A percentile compares a stretch with the other conserved stretches of the same genome.
These are phyloP conservation scores for Dendrobium huoshanense DNA, from an alignment of 106 monocot species.

Conservation along the genomic window DNA sequence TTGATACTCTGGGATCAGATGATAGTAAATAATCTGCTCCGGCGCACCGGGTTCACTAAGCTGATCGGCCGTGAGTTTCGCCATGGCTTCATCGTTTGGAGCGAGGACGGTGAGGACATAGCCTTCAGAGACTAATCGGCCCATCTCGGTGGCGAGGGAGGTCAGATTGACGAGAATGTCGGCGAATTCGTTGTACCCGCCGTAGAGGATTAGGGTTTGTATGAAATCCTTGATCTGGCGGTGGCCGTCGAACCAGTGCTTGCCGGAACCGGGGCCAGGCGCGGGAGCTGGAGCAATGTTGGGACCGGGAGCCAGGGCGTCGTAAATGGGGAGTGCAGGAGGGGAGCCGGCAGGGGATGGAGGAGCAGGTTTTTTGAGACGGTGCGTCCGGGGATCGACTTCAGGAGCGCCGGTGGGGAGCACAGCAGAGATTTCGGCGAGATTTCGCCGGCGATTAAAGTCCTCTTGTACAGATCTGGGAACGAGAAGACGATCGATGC, in stretches of 20 bases:
- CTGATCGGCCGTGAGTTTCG: slow-evolving; percentile 52
- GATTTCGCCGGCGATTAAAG: slow-evolving; percentile 78
- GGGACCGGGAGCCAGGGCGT: slow-evolving; percentile 88
- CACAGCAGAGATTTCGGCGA: slow-evolving; percentile 61
- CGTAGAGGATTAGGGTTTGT: slow-evolving; percentile 94
- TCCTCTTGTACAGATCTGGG: slow-evolving; percentile 91
- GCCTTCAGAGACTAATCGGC: slow-evolving; percentile 82
- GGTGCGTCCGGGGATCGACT: slow-evolving; percentile 78
- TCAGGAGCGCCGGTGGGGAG: slow-evolving; percentile 26
- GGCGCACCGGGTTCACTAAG: slow-evolving; percentile 65
- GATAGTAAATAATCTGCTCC: slow-evolving; percentile 84
- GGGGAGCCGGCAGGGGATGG: slow-evolving; percentile 59
- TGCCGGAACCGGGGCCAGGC: slow-evolving; percentile 67
- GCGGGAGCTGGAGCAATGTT: slow-evolving; percentile 77
- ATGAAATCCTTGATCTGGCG: slow-evolving; percentile 97
- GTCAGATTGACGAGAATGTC: slow-evolving; percentile 96
- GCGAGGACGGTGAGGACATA: slow-evolving; percentile 87
- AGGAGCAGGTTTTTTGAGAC: slow-evolving; percentile 61
- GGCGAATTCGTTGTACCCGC: slow-evolving; percentile 98
- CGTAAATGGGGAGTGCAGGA: slow-evolving; percentile 72
- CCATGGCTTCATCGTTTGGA: slow-evolving; percentile 81
- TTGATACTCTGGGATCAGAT: slow-evolving; percentile 93
- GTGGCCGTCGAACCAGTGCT: slow-evolving; percentile 70
- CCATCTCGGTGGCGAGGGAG: slow-evolving; percentile 94
- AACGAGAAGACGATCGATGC: slow-evolving; percentile 69